These are phyloP conservation scores for Leucosporidium scottii DNA, from an alignment of 768 basidiomycete genomes.

Conservation along the genomic window DNA sequence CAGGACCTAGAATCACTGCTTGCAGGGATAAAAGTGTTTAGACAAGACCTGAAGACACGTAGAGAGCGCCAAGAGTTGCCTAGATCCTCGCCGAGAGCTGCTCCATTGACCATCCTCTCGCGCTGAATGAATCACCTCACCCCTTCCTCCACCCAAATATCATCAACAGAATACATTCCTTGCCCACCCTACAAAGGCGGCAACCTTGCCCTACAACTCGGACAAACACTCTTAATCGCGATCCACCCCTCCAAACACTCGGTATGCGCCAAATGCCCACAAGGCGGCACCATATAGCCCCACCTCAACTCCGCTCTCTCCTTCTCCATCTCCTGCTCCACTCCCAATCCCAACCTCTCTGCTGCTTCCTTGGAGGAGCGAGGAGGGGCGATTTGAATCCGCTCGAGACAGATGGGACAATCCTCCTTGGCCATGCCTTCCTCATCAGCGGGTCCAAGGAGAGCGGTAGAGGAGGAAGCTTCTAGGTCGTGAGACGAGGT, in stretches of 20 bases:
- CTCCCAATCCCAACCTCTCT: background rate
- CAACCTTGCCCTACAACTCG: conserved; percentile 16
- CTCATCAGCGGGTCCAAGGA: background rate
- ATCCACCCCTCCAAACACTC: conserved; percentile 36
- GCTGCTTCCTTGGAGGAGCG: no score
- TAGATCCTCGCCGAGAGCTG: no score
- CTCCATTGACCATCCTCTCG: no score
- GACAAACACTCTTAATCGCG: conserved; percentile 22
- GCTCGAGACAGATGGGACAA: conserved; percentile 37
- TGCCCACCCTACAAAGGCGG: conserved; percentile 25
- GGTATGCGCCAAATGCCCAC: conserved; percentile 34
- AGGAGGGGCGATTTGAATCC: conserved; percentile 16
- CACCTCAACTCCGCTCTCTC: conserved; percentile 4
- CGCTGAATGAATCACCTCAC: no score
- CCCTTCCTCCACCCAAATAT: no score
- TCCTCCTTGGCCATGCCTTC: conserved; percentile 9
- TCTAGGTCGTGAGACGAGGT: conserved; percentile 11
- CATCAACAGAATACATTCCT: no score
- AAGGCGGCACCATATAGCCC: conserved; percentile 35
- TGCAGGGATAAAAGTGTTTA: no score
- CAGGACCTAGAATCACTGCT: no score
- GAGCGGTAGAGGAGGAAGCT: conserved; percentile 10
- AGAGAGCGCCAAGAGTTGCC: no score
- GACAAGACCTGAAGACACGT: no score
- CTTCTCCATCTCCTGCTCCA: conserved; percentile 7